Conservation (phyloP, 257 asterid genomes). For the Eustoma russellianum region DNA sequence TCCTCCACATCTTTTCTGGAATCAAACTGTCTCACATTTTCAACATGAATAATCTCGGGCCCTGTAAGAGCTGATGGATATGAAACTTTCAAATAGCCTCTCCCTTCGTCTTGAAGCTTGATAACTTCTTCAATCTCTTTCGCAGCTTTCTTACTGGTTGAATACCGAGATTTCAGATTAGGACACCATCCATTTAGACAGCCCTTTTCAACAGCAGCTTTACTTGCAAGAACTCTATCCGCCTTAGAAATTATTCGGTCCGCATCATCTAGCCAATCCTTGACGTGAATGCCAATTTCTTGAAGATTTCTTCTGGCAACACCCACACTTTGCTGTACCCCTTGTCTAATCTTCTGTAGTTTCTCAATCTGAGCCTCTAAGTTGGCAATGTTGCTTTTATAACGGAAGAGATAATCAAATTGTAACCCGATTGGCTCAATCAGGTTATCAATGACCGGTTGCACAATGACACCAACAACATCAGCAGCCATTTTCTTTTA, state of each 20-base stretch:
- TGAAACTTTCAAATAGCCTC: background rate
- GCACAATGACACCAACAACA: background rate
- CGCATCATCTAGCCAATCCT: constrained; percentile 2
- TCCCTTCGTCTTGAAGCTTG: background rate
- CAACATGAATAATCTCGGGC: background rate
- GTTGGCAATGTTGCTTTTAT: constrained; percentile 2
- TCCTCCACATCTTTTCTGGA: constrained; percentile 9
- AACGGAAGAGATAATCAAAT: background rate
- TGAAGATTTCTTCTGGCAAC: background rate
- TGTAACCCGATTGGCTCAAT: constrained; percentile 3
- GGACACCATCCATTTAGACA: constrained; percentile 9
- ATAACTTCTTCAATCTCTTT: constrained; percentile 5
- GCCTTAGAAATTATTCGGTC: background rate
- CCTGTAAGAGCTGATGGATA: background rate
- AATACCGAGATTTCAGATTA: constrained; percentile 9
- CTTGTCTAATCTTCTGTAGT: constrained; percentile 1
- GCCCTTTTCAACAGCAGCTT: background rate
- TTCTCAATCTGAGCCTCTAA: background rate
- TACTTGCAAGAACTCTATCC: background rate
- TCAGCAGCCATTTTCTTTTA: background rate
- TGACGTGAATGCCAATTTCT: background rate
- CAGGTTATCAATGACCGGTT: background rate
- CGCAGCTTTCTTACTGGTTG: constrained; percentile 7
- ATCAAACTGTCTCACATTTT: constrained; percentile 6
- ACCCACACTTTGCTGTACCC: constrained; percentile 2